These are phyloP conservation scores for Phytopythium ostracodes DNA, from an alignment of 352 stramenopile genomes.

Conservation along the genomic window DNA sequence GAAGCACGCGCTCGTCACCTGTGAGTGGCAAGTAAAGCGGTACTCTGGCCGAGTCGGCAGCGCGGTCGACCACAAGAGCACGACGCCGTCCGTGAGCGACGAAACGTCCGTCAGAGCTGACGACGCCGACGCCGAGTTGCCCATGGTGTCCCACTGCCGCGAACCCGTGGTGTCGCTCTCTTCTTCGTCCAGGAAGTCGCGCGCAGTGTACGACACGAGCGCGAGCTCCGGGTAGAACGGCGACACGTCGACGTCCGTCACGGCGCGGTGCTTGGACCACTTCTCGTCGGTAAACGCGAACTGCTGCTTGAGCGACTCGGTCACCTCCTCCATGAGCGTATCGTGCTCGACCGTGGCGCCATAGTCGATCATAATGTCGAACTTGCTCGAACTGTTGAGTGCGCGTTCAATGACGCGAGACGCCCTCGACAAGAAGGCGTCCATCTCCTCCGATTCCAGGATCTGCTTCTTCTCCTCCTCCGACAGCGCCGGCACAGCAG, in stretches of 20 bases:
- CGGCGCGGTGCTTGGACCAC: constrained; percentile 77
- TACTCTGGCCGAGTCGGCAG: constrained; percentile 78
- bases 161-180: constrained; percentile 46
- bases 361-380: constrained; percentile 86
- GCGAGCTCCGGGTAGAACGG: constrained; percentile 82
- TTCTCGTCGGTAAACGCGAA: constrained; percentile 72
- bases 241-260: constrained; percentile 81
- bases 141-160: constrained; percentile 73
- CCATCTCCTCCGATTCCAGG: constrained; percentile 73
- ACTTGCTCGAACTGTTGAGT: constrained; percentile 70
- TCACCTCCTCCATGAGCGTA: constrained; percentile 42
- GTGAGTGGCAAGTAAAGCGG: constrained; percentile 84
- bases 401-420: constrained; percentile 79
- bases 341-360: constrained; percentile 67
- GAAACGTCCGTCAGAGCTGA: constrained; percentile 49
- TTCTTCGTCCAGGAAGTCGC: constrained; percentile 72
- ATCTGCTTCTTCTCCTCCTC: constrained; percentile 65
- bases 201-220: constrained; percentile 59
- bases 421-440: constrained; percentile 69
- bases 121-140: constrained; percentile 33
- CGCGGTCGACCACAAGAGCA: constrained; percentile 84
- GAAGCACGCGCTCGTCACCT: constrained; percentile 84
- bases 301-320: constrained; percentile 66
- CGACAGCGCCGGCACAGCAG: constrained; percentile 26
- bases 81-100: constrained; percentile 67